Conservation (phyloP, 495 filamentous ascomycete species). For the Lasiosphaeris hirsuta region DNA sequence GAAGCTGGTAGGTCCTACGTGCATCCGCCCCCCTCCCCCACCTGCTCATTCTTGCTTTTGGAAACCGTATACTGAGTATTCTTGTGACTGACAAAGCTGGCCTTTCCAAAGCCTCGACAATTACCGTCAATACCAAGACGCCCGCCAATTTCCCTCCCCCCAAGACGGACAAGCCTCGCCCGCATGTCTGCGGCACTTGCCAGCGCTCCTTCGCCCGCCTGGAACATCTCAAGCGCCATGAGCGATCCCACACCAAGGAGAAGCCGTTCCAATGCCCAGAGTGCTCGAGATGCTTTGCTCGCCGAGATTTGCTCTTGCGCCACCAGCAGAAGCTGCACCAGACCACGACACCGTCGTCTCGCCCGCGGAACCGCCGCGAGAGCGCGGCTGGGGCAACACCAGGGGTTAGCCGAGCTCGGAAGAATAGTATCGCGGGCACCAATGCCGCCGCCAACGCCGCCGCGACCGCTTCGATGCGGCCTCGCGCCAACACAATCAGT, state of each 20-base stretch:
- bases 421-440: constrained; percentile 75
- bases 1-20: constrained; percentile 32
- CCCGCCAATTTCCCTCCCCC: constrained; percentile 63
- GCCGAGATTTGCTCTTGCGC: constrained; percentile 84
- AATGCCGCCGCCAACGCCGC: constrained; percentile 43
- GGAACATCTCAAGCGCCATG: constrained; percentile 97
- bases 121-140: constrained; percentile 50
- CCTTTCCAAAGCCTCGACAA: constrained; percentile 41
- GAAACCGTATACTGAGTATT: background rate
- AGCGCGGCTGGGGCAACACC: constrained; percentile 74
- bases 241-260: constrained; percentile 98
- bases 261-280: constrained; percentile 99
- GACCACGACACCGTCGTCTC: constrained; percentile 86
- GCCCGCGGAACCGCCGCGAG: constrained; percentile 83
- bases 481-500: constrained; percentile 93
- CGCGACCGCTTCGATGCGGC: constrained; percentile 63
- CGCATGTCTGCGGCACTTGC: constrained; percentile 92
- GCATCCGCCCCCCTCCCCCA: background rate
- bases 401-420: constrained; percentile 72
- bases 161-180: constrained; percentile 95
- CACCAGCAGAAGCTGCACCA: constrained; percentile 99
- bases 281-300: constrained; percentile 91
- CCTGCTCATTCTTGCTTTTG: background rate
- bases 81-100: constrained; percentile 20
- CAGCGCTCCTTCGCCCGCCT: constrained; percentile 88